Percentiles rank a stretch among this genome's conserved stretches.
Conservation (phyloP, 441 rosid species). For the Jatropha multifida region DNA sequence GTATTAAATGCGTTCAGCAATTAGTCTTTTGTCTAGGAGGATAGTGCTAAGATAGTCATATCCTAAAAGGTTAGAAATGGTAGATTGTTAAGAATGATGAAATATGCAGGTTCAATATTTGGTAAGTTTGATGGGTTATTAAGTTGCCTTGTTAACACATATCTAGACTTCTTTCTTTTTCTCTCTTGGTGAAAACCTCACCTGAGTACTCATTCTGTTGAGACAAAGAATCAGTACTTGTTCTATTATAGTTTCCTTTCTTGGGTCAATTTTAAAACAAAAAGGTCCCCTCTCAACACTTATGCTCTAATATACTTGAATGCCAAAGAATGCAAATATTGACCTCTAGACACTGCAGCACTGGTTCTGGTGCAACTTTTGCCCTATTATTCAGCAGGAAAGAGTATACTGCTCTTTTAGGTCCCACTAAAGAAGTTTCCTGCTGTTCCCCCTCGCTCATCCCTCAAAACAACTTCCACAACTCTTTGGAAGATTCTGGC, state of each 20-base stretch:
- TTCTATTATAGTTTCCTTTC: not conserved
- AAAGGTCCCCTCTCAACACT: not conserved
- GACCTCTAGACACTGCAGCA: not conserved
- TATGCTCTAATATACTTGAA: not conserved
- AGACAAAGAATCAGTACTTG: not conserved
- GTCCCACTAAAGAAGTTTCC: not conserved
- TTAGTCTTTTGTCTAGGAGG: not conserved
- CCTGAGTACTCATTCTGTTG: not conserved
- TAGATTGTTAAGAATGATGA: not conserved
- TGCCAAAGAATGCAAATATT: not conserved
- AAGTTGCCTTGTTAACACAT: not conserved
- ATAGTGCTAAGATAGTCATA: not conserved
- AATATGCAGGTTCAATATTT: not conserved
- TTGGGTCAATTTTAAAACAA: not conserved
- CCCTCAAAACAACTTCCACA: not conserved
- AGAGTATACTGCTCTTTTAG: not conserved
- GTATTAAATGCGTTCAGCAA: not conserved
- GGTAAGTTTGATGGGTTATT: not conserved
- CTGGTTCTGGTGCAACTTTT: not conserved
- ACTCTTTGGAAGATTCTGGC: not conserved
- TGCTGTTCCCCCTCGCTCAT: not conserved
- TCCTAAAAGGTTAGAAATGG: not conserved
- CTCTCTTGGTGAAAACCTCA: not conserved
- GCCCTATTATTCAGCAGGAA: not conserved
- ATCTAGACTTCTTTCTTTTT: not conserved